Evolutionary conservation across 2,329 filamentous ascomycete genomes (phyloP).

Genomic region (Lachnellula suecica): DNA sequence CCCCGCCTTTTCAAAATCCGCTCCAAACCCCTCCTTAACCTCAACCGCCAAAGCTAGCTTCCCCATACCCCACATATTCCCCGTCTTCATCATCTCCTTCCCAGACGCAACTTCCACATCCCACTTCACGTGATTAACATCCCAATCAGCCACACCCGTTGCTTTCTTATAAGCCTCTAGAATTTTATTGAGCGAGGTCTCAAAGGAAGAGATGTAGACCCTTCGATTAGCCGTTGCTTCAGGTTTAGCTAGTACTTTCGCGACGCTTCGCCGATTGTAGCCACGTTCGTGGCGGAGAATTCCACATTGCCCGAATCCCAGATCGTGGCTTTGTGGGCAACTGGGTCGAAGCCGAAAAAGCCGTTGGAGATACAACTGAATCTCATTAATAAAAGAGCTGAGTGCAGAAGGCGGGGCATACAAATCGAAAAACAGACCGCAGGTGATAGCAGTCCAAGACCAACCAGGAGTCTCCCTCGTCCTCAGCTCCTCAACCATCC

Average conservation of each 20-base stretch:
- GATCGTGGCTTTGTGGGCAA: not conserved
- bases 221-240: conserved; percentile 12
- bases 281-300: conserved; percentile 16
- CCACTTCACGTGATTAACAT: too few species aligned
- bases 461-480: not conserved
- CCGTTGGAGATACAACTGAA: not conserved
- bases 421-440: not conserved
- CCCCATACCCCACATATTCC: not conserved
- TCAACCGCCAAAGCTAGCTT: not conserved
- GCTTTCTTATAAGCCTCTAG: not conserved
- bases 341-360: not conserved
- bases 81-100: not conserved
- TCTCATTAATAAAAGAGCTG: not conserved
- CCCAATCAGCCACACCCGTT: not conserved
- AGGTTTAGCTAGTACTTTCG: conserved; percentile 33
- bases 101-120: not conserved
- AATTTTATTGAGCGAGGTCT: not conserved
- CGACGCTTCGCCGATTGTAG: conserved; percentile 32
- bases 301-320: conserved; percentile 2
- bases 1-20: not conserved
- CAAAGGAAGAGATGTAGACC: conserved; percentile 1
- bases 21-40: not conserved
- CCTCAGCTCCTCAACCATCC: not conserved
- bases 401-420: not conserved
- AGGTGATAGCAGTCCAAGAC: not conserved